A percentile compares a stretch with the other conserved stretches of the same genome.
Conservation (phyloP, 2,329 filamentous ascomycete species). For the Talaromyces verruculosus region DNA sequence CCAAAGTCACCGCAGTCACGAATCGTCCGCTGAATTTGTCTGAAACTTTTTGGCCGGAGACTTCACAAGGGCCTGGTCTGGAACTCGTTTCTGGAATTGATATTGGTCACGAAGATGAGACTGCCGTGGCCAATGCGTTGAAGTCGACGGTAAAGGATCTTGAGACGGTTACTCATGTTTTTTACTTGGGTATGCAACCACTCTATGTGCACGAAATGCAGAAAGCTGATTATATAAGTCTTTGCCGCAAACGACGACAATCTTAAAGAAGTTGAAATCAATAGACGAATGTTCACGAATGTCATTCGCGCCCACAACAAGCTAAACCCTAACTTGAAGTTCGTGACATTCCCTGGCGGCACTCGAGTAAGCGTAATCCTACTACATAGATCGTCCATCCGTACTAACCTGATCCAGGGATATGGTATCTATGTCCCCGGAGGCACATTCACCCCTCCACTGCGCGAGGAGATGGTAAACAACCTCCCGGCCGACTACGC, state of each 20-base stretch:
- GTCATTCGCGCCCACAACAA: neutral
- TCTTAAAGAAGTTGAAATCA: neutral
- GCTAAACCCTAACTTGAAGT: neutral
- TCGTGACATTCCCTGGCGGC: neutral
- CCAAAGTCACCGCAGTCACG: neutral
- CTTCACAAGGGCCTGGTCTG: neutral
- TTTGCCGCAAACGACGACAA: neutral
- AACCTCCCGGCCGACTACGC: constrained; percentile 21
- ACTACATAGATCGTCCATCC: neutral
- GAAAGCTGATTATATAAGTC: neutral
- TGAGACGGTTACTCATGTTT: neutral
- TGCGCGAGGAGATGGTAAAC: neutral
- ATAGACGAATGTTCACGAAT: neutral
- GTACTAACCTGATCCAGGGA: neutral
- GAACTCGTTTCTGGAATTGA: neutral
- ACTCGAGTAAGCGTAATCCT: neutral
- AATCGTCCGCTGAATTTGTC: neutral
- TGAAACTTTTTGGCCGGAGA: neutral
- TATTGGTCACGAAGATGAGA: neutral
- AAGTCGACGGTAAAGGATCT: neutral
- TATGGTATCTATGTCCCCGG: neutral
- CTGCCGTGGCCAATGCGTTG: neutral
- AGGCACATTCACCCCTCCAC: neutral
- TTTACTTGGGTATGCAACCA: neutral
- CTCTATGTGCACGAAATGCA: neutral